These are phyloP conservation scores for Xylariaceae sp. DNA, from an alignment of 2,329 filamentous ascomycete species.

Conservation along the genomic window DNA sequence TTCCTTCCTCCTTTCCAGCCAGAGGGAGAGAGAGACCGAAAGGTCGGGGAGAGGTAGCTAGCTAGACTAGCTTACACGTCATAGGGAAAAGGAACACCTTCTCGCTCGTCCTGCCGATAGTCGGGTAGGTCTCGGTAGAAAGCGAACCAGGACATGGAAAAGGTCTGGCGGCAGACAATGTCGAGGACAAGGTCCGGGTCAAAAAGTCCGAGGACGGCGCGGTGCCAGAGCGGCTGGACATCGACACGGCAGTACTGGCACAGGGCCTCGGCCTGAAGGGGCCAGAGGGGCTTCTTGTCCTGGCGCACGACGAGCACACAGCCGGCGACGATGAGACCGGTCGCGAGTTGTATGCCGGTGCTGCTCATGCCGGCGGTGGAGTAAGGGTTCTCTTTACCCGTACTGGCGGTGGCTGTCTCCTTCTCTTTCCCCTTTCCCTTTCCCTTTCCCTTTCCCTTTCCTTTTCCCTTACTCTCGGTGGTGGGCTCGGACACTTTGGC, in stretches of 20 bases:
- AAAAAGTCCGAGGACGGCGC: background rate
- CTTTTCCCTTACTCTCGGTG: background rate
- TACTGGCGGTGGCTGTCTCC: too few relatives aligned
- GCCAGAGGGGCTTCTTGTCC: slow-evolving; percentile 8
- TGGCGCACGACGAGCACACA: slow-evolving; percentile 7
- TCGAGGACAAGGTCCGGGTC: slow-evolving; percentile 2
- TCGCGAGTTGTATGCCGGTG: background rate
- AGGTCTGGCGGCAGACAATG: slow-evolving; percentile 7
- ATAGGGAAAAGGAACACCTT: too few relatives aligned
- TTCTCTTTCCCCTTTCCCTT: too few relatives aligned
- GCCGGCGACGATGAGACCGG: slow-evolving; percentile 3
- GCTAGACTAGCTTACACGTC: too few relatives aligned
- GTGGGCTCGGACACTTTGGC: background rate
- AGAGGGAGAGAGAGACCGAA: too few relatives aligned
- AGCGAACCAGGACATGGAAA: background rate
- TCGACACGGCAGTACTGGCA: slow-evolving; percentile 7
- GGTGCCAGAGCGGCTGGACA: background rate
- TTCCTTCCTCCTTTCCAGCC: too few relatives aligned
- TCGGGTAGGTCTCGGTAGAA: too few relatives aligned
- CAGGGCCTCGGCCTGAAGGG: slow-evolving; percentile 6
- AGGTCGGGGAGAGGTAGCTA: too few relatives aligned
- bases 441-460: background rate
- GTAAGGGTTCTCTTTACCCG: too few relatives aligned
- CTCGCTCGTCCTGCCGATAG: too few relatives aligned
- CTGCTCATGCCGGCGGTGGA: background rate